phyloP scores from a whole-genome alignment of 2,329 filamentous ascomycete genomes.

The Alternaria incomplexa region DNA sequence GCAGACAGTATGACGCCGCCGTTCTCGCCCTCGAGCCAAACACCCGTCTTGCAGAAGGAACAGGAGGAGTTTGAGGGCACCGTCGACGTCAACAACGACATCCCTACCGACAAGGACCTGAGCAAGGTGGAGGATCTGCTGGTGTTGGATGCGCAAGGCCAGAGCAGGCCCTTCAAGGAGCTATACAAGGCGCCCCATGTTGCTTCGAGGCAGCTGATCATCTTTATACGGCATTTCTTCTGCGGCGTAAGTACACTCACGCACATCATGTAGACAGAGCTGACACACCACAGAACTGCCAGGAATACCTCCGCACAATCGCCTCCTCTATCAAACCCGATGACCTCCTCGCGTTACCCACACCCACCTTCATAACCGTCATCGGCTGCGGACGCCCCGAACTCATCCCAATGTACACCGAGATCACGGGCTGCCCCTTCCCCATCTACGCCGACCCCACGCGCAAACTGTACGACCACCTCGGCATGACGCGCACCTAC shows the following conservation, averaged over 20 bases:
- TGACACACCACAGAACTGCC: slow-evolving; percentile 66
- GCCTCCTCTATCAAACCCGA: slow-evolving; percentile 61
- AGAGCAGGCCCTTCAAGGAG: slow-evolving; percentile 46
- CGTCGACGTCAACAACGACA: slow-evolving; percentile 45
- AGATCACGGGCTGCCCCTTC: slow-evolving; percentile 69
- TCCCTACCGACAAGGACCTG: slow-evolving; percentile 42
- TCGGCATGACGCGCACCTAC: slow-evolving; percentile 73
- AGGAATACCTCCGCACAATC: slow-evolving; percentile 72
- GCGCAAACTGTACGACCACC: slow-evolving; percentile 66
- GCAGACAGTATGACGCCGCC: slow-evolving; percentile 29
- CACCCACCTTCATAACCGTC: slow-evolving; percentile 68
- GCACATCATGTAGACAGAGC: neutral
- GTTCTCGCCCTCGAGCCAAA: slow-evolving; percentile 42
- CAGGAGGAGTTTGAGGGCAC: slow-evolving; percentile 44
- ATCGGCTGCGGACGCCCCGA: slow-evolving; percentile 74
- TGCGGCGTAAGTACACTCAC: slow-evolving; percentile 67
- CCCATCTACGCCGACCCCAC: slow-evolving; percentile 80
- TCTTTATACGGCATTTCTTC: slow-evolving; percentile 82
- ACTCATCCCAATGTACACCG: slow-evolving; percentile 71
- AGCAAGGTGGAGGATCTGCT: slow-evolving; percentile 39
- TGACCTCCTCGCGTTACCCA: slow-evolving; percentile 55
- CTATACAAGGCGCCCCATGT: slow-evolving; percentile 44
- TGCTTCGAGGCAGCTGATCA: slow-evolving; percentile 64
- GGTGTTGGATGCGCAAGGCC: slow-evolving; percentile 45
- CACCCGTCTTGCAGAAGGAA: slow-evolving; percentile 38